A percentile compares a stretch with the other conserved stretches of the same genome.
Evolutionary conservation across 192 early-diverging fungal species (phyloP).

Genomic region (Radiomyces spectabilis): DNA sequence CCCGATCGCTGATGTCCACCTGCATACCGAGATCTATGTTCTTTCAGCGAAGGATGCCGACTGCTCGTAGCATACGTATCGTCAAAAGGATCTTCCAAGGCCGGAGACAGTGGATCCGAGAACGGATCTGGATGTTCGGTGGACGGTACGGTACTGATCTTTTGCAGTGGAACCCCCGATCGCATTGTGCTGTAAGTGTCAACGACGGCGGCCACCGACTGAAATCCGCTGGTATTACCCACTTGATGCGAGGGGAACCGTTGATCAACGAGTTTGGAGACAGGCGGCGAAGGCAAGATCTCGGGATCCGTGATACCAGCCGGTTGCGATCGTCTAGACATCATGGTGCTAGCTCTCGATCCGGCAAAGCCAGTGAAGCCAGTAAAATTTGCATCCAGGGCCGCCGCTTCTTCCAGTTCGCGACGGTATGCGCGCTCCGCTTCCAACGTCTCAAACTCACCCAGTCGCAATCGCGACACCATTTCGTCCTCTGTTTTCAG

Average conservation of each 20-base stretch:
- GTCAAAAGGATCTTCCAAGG: conserved; percentile 23
- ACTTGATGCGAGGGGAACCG: too few species aligned
- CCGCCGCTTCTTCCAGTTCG: conserved; percentile 11
- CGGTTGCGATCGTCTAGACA: conserved; percentile 1
- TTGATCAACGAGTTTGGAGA: too few species aligned
- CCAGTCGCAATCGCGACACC: conserved; percentile 2
- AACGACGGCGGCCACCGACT: background rate
- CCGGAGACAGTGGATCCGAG: conserved; percentile 1
- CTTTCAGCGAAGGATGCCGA: too few species aligned
- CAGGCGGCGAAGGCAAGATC: background rate
- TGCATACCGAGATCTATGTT: too few species aligned
- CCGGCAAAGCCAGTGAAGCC: conserved; percentile 20
- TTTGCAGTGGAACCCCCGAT: background rate
- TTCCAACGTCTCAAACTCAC: conserved; percentile 22
- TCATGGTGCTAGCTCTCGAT: background rate
- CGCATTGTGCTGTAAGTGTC: background rate
- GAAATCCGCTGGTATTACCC: background rate
- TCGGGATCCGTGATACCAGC: background rate
- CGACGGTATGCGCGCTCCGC: conserved; percentile 1
- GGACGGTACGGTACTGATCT: background rate
- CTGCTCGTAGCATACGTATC: conserved; percentile 2
- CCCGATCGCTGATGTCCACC: conserved; percentile 4
- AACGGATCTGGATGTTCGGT: conserved; percentile 12
- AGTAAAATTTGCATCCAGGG: conserved; percentile 15
- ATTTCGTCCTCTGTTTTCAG: background rate